Base-by-base conservation (phyloP, 2,329 filamentous ascomycete species). In the Kalaharituber pfeilii region DNA sequence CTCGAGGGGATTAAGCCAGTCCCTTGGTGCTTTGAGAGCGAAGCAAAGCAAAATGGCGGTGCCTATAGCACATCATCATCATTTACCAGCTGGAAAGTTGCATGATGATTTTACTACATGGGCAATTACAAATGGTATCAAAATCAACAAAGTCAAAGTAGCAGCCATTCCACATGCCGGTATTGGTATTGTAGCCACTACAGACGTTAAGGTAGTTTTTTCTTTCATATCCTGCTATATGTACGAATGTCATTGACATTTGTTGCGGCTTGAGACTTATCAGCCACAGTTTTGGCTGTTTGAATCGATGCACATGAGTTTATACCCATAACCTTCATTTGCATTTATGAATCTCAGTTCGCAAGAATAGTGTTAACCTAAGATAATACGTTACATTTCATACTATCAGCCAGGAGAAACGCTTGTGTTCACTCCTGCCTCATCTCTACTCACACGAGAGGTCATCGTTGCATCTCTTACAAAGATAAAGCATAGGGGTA, bases 131-230 rank as follows among this genome's bases (percentile, higher is more conserved):
- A 74, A 78, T 55, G 84, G 83, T 13, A 75, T 93, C 26, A 68
- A 74, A 30, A 75, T 86, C 60, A 73, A 81, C 62, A 80, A 80
- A 26, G 78, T 93, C 49, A 71, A 72, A 2, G 80, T 86, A 4
- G 74, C 78, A 39, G 72, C 71, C 36, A 79, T 94, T 15, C 76
- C 80, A 5, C 82, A 80, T 1, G 75, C 83, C 53, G 87, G 87
- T 26, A 75, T 91, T 52, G 87, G 88, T 49, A 79, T 94, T 54
- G 74, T 88, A 51, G 82, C 86, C 4, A 80, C 77, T 11, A 74
- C 75, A 26, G 69, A 75, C 13, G 74, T 91, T 57, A 70, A 82
- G 69, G 84, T 84, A 69, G 63, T 64, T 61, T 50, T n/a, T n/a
- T n/a, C n/a, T n/a, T n/a, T n/a, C n/a, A n/a, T n/a, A n/a, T n/a